A percentile compares a stretch with the other conserved stretches of the same genome.
Evolutionary conservation across 805 yeast genomes (phyloP).

Genomic region (Starmerella kuoi): DNA sequence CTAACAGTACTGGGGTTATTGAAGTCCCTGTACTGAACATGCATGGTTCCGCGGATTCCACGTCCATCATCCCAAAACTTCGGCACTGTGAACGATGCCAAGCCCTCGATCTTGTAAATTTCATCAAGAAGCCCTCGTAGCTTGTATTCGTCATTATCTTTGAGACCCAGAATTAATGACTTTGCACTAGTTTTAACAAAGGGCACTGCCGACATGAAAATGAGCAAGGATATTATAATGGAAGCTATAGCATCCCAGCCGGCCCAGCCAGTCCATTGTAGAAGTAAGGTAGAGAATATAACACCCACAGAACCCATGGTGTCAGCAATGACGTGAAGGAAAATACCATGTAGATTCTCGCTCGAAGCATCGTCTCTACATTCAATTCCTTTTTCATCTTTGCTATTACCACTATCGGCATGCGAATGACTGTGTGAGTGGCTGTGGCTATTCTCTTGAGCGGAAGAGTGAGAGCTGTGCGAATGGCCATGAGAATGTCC

Average conservation of each 20-base stretch:
- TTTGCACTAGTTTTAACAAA: slow-evolving; percentile 69
- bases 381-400: slow-evolving; percentile 4
- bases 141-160: slow-evolving; percentile 44
- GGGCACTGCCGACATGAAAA: slow-evolving; percentile 73
- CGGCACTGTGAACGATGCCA: slow-evolving; percentile 75
- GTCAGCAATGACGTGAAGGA: slow-evolving; percentile 87
- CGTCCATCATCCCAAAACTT: slow-evolving; percentile 70
- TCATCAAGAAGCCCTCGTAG: slow-evolving; percentile 58
- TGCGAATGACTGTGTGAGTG: slow-evolving; percentile 10
- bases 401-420: background rate
- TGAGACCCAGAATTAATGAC: slow-evolving; percentile 53
- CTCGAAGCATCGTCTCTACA: slow-evolving; percentile 26
- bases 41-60: slow-evolving; percentile 62
- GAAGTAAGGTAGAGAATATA: slow-evolving; percentile 73
- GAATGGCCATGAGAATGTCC: slow-evolving; percentile 15
- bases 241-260: slow-evolving; percentile 92
- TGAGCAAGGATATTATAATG: slow-evolving; percentile 67
- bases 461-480: slow-evolving; percentile 6
- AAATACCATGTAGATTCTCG: slow-evolving; percentile 85
- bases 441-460: slow-evolving; percentile 3
- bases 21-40: slow-evolving; percentile 57
- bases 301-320: slow-evolving; percentile 96
- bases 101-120: slow-evolving; percentile 59
- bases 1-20: slow-evolving; percentile 52
- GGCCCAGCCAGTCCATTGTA: slow-evolving; percentile 56